A percentile compares a stretch with the other conserved stretches of the same genome.
phyloP scores from a whole-genome alignment of 1,284 basidiomycete genomes.

The Stygiomarasmius scandens region DNA sequence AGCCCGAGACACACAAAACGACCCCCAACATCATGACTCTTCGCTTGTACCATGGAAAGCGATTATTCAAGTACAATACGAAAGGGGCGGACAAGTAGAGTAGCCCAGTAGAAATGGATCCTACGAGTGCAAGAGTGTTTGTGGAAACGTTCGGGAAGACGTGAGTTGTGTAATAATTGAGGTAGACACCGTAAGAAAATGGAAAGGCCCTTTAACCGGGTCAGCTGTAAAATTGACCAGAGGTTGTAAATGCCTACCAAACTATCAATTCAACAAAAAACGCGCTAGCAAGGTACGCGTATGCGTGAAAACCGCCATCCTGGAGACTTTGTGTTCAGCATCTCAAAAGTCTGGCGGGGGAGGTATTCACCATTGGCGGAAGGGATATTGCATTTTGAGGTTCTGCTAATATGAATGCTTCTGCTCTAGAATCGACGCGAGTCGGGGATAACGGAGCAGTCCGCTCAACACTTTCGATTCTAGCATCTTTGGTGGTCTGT shows the following conservation, averaged over 20 bases:
- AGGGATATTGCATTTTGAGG: constrained; percentile 6
- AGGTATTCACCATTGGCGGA: constrained; percentile 4
- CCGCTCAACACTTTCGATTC: too few relatives aligned
- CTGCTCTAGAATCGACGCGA: not conserved
- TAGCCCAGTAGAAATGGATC: constrained; percentile 12
- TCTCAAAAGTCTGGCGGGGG: not conserved
- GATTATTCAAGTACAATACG: constrained; percentile 11
- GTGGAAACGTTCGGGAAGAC: constrained; percentile 7
- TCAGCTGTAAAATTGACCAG: too few relatives aligned
- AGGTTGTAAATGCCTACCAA: constrained; percentile 7
- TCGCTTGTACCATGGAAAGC: constrained; percentile 16
- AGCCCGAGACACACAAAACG: constrained; percentile 8
- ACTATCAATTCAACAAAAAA: constrained; percentile 15
- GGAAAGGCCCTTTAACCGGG: constrained; percentile 11
- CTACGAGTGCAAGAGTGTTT: constrained; percentile 13
- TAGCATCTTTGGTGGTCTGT: too few relatives aligned
- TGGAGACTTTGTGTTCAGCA: too few relatives aligned
- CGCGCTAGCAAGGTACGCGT: constrained; percentile 17
- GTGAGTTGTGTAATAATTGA: constrained; percentile 16
- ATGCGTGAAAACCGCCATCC: constrained; percentile 17
- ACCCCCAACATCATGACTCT: constrained; percentile 13
- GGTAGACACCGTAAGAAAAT: constrained; percentile 18
- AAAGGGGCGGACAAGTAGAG: constrained; percentile 14
- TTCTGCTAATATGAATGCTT: not conserved
- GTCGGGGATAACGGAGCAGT: too few relatives aligned